Percentiles rank a stretch among this genome's conserved stretches.
Conservation (phyloP, 768 basidiomycete genomes). For the Podaxis pistillaris region DNA sequence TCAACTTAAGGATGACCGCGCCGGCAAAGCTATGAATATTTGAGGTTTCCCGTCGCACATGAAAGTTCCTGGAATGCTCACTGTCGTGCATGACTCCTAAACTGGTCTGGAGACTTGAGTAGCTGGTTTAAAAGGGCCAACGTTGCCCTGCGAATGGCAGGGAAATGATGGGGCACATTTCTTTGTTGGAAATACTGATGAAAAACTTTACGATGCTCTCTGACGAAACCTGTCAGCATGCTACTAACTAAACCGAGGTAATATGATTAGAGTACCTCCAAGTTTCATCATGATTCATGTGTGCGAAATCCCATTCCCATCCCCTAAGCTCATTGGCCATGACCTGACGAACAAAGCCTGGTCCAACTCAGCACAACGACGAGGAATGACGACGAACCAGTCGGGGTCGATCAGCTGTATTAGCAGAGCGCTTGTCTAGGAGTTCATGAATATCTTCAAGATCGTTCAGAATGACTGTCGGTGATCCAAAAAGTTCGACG, state of each 20-base stretch:
- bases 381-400: conserved; percentile 17
- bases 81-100: conserved; percentile 27
- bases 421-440: conserved; percentile 41
- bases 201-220: conserved; percentile 31
- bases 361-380: neutral
- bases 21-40: conserved; percentile 25
- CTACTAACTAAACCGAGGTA: neutral
- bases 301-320: conserved; percentile 31
- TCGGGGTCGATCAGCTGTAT: conserved; percentile 43
- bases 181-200: conserved; percentile 36
- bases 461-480: conserved; percentile 40
- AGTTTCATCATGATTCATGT: conserved; percentile 28
- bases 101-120: conserved; percentile 26
- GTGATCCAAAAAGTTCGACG: conserved; percentile 33
- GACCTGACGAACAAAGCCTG: conserved; percentile 14
- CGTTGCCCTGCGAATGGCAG: conserved; percentile 23
- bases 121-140: conserved; percentile 25
- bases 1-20: conserved; percentile 34
- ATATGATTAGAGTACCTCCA: conserved; percentile 23
- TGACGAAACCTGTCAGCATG: conserved; percentile 5
- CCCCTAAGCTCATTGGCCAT: conserved; percentile 28
- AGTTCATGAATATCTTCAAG: conserved; percentile 37
- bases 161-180: conserved; percentile 25
- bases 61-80: conserved; percentile 17
- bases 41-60: neutral